Percentiles rank a stretch among this genome's conserved stretches.
These are phyloP conservation scores for Apodospora peruviana DNA, from an alignment of 495 filamentous ascomycete genomes.

Conservation along the genomic window DNA sequence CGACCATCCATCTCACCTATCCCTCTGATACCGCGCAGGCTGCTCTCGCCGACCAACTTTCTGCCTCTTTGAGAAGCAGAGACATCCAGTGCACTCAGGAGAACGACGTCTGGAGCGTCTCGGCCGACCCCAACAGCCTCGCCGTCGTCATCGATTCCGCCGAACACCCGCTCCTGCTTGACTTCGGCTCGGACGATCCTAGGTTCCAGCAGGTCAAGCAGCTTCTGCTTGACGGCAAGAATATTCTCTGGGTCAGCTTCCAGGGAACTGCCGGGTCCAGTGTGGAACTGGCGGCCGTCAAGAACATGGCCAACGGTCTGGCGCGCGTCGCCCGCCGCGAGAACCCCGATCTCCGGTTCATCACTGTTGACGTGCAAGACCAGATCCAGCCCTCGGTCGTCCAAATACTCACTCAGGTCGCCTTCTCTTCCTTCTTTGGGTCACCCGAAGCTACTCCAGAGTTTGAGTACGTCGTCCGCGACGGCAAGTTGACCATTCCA, in stretches of 20 bases:
- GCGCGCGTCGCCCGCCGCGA: slow-evolving; percentile 1
- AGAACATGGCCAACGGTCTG: neutral
- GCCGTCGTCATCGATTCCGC: slow-evolving; percentile 3
- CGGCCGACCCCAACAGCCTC: neutral
- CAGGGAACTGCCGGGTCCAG: neutral
- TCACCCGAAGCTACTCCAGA: neutral
- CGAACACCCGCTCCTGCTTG: neutral
- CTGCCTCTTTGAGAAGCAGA: neutral
- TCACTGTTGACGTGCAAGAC: slow-evolving; percentile 2
- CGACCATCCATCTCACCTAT: slow-evolving; percentile 6
- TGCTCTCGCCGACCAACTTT: neutral
- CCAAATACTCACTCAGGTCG: neutral
- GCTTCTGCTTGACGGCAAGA: slow-evolving; percentile 5
- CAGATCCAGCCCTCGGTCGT: neutral
- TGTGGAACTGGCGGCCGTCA: neutral
- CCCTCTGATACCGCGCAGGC: neutral
- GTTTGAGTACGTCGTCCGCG: neutral
- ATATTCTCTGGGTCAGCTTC: slow-evolving; percentile 14
- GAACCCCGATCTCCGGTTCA: neutral
- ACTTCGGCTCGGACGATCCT: neutral
- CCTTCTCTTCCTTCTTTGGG: neutral
- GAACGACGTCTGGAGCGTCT: neutral
- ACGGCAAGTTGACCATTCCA: neutral
- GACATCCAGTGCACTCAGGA: neutral
- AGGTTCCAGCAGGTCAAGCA: slow-evolving; percentile 5